These are phyloP conservation scores for Fonsecaea pugnacius DNA, from an alignment of 2,329 filamentous ascomycete genomes.

Conservation along the genomic window DNA sequence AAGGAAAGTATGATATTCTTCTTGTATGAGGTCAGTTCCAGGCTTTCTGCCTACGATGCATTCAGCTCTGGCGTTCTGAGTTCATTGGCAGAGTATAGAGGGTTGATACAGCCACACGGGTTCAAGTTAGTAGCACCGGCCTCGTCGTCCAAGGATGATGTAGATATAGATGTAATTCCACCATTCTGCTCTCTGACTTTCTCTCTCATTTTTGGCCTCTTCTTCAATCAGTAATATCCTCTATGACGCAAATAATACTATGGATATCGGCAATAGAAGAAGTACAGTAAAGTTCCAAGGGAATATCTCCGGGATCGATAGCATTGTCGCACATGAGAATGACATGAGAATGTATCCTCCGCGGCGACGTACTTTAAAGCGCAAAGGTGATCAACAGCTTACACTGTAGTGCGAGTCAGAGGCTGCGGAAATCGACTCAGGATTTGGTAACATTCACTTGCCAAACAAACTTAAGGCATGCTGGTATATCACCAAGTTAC, in stretches of 20 bases:
- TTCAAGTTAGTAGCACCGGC: not conserved
- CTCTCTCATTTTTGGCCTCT: not conserved
- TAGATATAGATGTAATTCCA: not conserved
- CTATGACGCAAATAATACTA: not conserved
- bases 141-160: not conserved
- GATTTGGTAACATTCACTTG: not conserved
- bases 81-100: not conserved
- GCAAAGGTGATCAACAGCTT: not conserved
- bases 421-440: not conserved
- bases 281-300: not conserved
- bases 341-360: not conserved
- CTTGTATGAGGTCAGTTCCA: not conserved
- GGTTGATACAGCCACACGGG: not conserved
- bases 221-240: not conserved
- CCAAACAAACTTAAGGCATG: not conserved
- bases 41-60: not conserved
- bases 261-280: not conserved
- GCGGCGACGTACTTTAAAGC: too few relatives aligned
- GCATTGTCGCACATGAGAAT: not conserved
- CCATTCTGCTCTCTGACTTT: too few relatives aligned
- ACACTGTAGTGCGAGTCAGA: not conserved
- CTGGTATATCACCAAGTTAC: not conserved
- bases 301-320: not conserved
- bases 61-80: not conserved
- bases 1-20: constrained; percentile 67